Evolutionary conservation across 352 stramenopile genomes (phyloP), one percentile per base, ranked within the genome.

Genomic region (Pythium insidiosum): DNA sequence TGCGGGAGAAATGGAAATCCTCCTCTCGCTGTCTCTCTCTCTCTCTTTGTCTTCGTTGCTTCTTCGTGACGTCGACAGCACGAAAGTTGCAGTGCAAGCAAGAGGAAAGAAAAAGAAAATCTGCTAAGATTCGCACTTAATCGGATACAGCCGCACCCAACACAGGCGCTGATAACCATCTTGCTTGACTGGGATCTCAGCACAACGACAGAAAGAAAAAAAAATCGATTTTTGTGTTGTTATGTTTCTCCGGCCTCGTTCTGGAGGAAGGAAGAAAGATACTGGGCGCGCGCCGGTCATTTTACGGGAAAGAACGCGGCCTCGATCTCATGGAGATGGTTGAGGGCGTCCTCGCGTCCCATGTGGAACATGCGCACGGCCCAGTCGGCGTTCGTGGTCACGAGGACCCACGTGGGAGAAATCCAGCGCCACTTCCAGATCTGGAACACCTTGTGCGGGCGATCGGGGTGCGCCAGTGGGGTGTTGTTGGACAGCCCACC

Each of bases 401-500:
- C 69, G 21, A 88, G 66, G 13, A 91, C 28, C 75, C 75, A 91
- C 29, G 76, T 73, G 12, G 78, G 78, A 28, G 58, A 64, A 58
- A 91, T 73, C 68, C 75, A 84, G 40, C 78, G 73, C 78, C 78
- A 88, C 39, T 87, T 84, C 66, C 73, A 82, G 62, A 91, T 83
- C 56, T 91, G 75, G 42, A 91, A 82, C 44, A 88, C 73, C 46
- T 86, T 84, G 53, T 84, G 64, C 13, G 75, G 63, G 20, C 53
- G 48, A 7, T 83, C 56, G 1, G 64, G 74, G 43, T 79, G 63
- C 39, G 61, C 61, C 18, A 88, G 54, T 26, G 75, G 78, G 39
- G 62, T 50, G 48, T 91, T 85, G 61, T 79, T 88, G 22, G 46
- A 86, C 56, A 91, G 55, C 4, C 73, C 73, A 48, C 75, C 78